Evolutionary conservation across 768 basidiomycete species (phyloP), one percentile per base, ranked within the genome.

Genomic region (Kwoniella dejecticola): DNA sequence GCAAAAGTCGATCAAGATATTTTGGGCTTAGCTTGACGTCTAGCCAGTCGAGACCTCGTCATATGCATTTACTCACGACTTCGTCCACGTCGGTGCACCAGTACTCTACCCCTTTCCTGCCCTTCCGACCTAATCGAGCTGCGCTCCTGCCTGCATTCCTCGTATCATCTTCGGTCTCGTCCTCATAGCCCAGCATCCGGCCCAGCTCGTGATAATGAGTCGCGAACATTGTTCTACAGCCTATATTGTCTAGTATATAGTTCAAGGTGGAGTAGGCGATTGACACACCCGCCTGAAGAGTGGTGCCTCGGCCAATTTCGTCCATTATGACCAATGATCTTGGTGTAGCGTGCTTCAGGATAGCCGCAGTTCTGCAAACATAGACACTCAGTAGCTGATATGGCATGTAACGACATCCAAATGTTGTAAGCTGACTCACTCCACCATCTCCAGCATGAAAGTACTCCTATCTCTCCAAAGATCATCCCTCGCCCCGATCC

Each of bases 121-220:
- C n/a, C n/a, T n/a, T n/a, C n/a, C n/a, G n/a, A n/a, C 6, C 30
- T 40, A 10, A 38, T 50, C 23, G 2, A 23, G n/a, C 31, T 10
- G 7, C 27, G 7, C n/a, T 55, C 12, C 12, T 55, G 24, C 30
- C 10, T 26, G 5, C 23, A 5, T 19, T 40, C 19, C 8, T 42
- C 19, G 41, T 7, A 42, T 6, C 6, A 31, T 8, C n/a, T n/a
- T n/a, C 23, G 23, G 19, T 15, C 17, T 36, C 52, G 13, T 48
- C 64, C 75, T 52, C 81, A 72, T 58, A 52, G 0, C 47, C 81
- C 77, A 98, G 81, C 84, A 97, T 86, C 62, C 89, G 86, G 1
- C 89, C 87, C 21, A 98, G 80, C 74, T 97, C 93, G 76, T 98
- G 94, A 74, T 96, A 97, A 79, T 99, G 95, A n/a, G 95, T 99